These are phyloP conservation scores for Lagenidium giganteum DNA, from an alignment of 352 stramenopile species.

Conservation along the genomic window DNA sequence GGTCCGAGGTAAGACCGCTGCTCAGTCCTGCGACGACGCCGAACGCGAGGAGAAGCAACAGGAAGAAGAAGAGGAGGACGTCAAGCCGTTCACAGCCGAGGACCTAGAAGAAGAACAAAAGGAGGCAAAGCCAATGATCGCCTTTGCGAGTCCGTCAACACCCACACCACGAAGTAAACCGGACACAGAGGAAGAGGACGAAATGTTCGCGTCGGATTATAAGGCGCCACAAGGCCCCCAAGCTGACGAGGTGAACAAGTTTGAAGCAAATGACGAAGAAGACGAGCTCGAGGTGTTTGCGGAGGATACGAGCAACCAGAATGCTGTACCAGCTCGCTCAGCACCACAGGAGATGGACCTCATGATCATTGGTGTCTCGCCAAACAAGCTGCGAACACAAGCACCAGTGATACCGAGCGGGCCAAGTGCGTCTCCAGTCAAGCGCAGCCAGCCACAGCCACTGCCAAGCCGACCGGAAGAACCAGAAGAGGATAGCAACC, in stretches of 20 bases:
- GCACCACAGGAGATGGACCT: conserved; percentile 22
- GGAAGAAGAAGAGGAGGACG: conserved; percentile 14
- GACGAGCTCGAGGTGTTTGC: conserved; percentile 44
- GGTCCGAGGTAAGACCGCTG: conserved; percentile 14
- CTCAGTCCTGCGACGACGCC: conserved; percentile 14
- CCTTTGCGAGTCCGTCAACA: too few relatives aligned
- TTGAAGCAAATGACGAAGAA: conserved; percentile 22
- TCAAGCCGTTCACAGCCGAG: not conserved
- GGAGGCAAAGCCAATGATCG: conserved; percentile 3
- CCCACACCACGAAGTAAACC: not conserved
- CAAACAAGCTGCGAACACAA: conserved; percentile 18
- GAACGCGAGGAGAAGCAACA: conserved; percentile 8
- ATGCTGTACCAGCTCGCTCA: not conserved
- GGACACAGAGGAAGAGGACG: conserved; percentile 12
- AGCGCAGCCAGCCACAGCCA: conserved; percentile 13
- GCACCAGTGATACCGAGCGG: not conserved
- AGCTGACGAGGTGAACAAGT: not conserved
- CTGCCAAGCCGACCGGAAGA: not conserved
- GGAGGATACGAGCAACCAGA: conserved; percentile 1
- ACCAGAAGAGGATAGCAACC: not conserved
- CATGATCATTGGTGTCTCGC: conserved; percentile 31
- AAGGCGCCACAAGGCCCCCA: conserved; percentile 7
- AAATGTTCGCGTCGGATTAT: conserved; percentile 18
- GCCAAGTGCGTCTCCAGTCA: conserved; percentile 15
- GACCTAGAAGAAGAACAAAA: conserved; percentile 5